A percentile compares a stretch with the other conserved stretches of the same genome.
Conservation (phyloP, 257 asterid genomes). For the Rubia yunnanensis region DNA sequence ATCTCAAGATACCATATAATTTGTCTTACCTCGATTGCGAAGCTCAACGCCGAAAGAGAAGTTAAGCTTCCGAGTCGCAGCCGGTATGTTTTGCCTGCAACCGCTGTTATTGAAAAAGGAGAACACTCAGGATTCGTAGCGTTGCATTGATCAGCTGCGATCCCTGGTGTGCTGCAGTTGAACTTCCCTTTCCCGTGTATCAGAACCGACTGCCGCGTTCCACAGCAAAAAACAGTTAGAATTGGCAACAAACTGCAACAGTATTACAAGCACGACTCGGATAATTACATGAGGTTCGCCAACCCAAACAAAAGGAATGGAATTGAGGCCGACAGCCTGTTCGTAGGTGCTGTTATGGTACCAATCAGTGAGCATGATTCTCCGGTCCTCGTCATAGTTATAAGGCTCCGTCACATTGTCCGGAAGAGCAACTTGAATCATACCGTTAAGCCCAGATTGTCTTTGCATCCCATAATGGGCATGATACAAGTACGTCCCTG, state of each 20-base stretch:
- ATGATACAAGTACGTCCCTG: slow-evolving; percentile 82
- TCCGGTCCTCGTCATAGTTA: slow-evolving; percentile 53
- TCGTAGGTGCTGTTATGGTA: slow-evolving; percentile 60
- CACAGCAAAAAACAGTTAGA: background rate
- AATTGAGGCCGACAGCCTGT: slow-evolving; percentile 60
- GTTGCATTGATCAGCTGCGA: slow-evolving; percentile 35
- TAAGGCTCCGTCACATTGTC: slow-evolving; percentile 63
- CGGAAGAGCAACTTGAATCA: slow-evolving; percentile 51
- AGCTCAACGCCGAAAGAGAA: slow-evolving; percentile 70
- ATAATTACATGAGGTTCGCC: slow-evolving; percentile 76
- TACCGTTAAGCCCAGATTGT: slow-evolving; percentile 67
- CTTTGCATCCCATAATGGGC: slow-evolving; percentile 97
- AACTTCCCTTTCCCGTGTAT: slow-evolving; percentile 81
- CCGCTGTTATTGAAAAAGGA: slow-evolving; percentile 49
- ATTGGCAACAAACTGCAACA: background rate
- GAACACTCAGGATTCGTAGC: slow-evolving; percentile 60
- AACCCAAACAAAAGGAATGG: slow-evolving; percentile 73
- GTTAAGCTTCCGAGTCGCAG: slow-evolving; percentile 85
- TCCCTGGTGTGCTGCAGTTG: slow-evolving; percentile 47
- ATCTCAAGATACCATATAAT: background rate
- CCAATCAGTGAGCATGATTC: slow-evolving; percentile 71
- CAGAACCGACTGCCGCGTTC: slow-evolving; percentile 48
- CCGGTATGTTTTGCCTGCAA: slow-evolving; percentile 69
- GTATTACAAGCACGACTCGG: too few relatives aligned
- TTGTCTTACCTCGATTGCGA: slow-evolving; percentile 51